Evolutionary conservation across 2,329 filamentous ascomycete species (phyloP), one percentile per base, ranked within the genome.

Genomic region (Apiospora saccharicola): DNA sequence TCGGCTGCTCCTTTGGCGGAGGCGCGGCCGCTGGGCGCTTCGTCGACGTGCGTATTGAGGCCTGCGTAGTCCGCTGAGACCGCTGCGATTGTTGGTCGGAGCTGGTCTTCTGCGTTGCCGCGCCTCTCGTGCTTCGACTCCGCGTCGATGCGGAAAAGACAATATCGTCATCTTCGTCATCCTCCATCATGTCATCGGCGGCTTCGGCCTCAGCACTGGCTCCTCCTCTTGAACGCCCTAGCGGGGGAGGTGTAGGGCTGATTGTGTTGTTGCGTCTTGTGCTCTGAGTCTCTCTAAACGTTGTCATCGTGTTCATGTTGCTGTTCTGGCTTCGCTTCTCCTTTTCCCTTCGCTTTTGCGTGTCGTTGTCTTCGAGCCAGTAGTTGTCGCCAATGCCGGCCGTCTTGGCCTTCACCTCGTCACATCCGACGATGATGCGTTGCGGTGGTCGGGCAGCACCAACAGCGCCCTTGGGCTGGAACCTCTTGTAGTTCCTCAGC

Each of bases 401-500:
- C 49, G 90, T 90, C 76, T 93, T 94, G 68, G 87, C 88, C 77
- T 90, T 90, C 30, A 91, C 92, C 80, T 94, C 91, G 75, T 93
- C 90, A 4, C 97, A 83, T 0, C 87, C 83, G 4, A 98, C 90
- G 51, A 97, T 93, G 46, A 93, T 84, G 71, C 83, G 84, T 41
- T 84, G 81, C 1, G 82, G 80, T 3, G 83, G 80, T 22, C 87
- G 80, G 7, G 79, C 41, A 75, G 87, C 84, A 1, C 78, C 74
- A 7, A 75, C 75, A 26, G 88, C 88, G 34, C 89, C 91, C 70
- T 89, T 86, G 71, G 86, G 87, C 30, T 88, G 87, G 79, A 99
- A 99, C 77, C 90, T 93, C 81, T 99, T 99, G 85, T 98, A 99
- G 79, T 99, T 98, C 82, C 94, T 96, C 61, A 96, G 89, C 0